These are phyloP conservation scores for Cetradonia linearis DNA, from an alignment of 495 filamentous ascomycete species.

Conservation along the genomic window DNA sequence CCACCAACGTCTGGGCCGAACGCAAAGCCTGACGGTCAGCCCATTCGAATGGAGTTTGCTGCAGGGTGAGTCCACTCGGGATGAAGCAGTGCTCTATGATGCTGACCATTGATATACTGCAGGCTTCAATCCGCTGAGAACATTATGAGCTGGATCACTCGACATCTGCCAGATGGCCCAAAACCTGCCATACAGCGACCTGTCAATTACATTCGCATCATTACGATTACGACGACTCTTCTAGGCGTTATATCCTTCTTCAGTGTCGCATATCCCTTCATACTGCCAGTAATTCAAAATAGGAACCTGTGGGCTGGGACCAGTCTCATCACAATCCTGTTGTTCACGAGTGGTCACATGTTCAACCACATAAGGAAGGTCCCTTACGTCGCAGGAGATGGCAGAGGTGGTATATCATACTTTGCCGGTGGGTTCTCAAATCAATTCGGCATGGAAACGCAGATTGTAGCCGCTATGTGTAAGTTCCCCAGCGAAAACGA, in stretches of 20 bases:
- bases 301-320: slow-evolving; percentile 89
- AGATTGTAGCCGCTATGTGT: slow-evolving; percentile 94
- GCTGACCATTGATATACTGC: slow-evolving; percentile 9
- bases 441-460: slow-evolving; percentile 91
- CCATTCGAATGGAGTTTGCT: slow-evolving; percentile 79
- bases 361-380: slow-evolving; percentile 97
- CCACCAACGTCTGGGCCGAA: slow-evolving; percentile 79
- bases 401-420: slow-evolving; percentile 76
- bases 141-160: slow-evolving; percentile 66
- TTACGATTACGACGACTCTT: slow-evolving; percentile 52
- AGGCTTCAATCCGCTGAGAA: slow-evolving; percentile 68
- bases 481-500: slow-evolving; percentile 34
- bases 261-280: slow-evolving; percentile 68
- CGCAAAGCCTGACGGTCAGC: slow-evolving; percentile 56
- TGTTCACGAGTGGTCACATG: slow-evolving; percentile 97
- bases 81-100: neutral
- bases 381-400: slow-evolving; percentile 86
- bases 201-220: slow-evolving; percentile 72
- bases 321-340: slow-evolving; percentile 76
- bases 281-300: slow-evolving; percentile 80
- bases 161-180: slow-evolving; percentile 64
- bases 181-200: slow-evolving; percentile 71
- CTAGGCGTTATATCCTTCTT: slow-evolving; percentile 58
- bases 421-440: slow-evolving; percentile 91
- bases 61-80: slow-evolving; percentile 48